Conservation (phyloP, 352 stramenopile genomes). For the Phytopythium litorale region DNA sequence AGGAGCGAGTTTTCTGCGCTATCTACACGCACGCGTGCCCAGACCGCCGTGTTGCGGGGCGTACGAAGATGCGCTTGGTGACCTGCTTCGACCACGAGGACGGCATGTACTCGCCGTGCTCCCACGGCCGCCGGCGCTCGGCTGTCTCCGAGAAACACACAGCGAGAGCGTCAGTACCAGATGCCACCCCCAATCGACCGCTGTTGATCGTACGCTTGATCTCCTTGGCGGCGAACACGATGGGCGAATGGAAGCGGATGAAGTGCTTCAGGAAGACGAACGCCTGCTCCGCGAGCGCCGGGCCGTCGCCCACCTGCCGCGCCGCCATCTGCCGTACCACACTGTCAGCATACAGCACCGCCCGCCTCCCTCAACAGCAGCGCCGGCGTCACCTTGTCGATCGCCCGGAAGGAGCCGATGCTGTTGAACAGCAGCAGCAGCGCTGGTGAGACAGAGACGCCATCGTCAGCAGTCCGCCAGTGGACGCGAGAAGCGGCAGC, state of each 20-base stretch:
- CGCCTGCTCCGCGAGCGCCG: conserved; percentile 58
- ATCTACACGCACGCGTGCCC: background rate
- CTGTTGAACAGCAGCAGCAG: conserved; percentile 59
- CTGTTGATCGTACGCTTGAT: conserved; percentile 22
- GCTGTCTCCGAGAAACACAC: conserved; percentile 8
- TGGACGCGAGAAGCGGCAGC: background rate
- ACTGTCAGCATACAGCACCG: background rate
- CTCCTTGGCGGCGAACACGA: conserved; percentile 54
- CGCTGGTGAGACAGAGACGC: conserved; percentile 17
- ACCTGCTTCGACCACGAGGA: conserved; percentile 66
- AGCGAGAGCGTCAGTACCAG: background rate
- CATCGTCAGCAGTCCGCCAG: background rate
- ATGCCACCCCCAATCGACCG: background rate
- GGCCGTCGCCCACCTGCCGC: conserved; percentile 42
- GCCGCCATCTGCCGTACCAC: conserved; percentile 37
- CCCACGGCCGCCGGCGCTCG: conserved; percentile 29
- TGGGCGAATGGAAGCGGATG: conserved; percentile 62
- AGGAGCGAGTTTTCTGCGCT: background rate
- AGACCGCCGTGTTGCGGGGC: conserved; percentile 5
- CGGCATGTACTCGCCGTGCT: conserved; percentile 50
- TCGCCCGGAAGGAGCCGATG: conserved; percentile 57
- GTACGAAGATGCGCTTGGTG: conserved; percentile 57
- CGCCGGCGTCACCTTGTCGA: conserved; percentile 43
- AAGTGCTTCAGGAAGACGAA: conserved; percentile 70
- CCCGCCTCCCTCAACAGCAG: background rate